Conservation (phyloP, 345 rosid species). For the Rhodamnia argentea region DNA sequence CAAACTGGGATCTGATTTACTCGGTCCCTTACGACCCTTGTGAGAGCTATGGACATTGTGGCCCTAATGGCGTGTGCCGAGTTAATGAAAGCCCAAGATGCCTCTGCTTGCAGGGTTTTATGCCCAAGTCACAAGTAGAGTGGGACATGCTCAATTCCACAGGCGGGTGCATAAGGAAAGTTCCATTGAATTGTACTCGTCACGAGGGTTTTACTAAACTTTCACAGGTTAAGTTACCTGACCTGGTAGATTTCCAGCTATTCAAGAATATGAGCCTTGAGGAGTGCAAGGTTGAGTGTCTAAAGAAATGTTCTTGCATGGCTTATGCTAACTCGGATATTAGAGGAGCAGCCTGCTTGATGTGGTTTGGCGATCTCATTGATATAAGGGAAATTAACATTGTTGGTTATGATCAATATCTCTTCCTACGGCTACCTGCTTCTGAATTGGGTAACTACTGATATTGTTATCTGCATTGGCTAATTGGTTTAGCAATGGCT, state of each 20-base stretch:
- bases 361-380: neutral
- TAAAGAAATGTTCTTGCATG: conserved; percentile 17
- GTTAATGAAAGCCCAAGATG: neutral
- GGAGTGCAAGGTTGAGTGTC: conserved; percentile 11
- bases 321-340: conserved; percentile 18
- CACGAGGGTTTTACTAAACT: neutral
- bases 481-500: neutral
- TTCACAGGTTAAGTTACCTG: conserved; percentile 4
- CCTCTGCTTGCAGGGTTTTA: conserved; percentile 23
- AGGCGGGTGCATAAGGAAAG: neutral
- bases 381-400: neutral
- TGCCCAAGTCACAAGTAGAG: conserved; percentile 6
- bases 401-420: neutral
- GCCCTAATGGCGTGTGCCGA: neutral
- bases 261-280: conserved; percentile 3
- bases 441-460: neutral
- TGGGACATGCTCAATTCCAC: conserved; percentile 14
- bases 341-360: conserved; percentile 12
- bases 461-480: neutral
- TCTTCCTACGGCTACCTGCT: neutral
- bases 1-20: neutral
- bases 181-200: neutral
- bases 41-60: neutral
- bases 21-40: neutral
- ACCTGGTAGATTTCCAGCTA: conserved; percentile 7